phyloP scores from a whole-genome alignment of 805 yeast species.

The Candida pini region DNA sequence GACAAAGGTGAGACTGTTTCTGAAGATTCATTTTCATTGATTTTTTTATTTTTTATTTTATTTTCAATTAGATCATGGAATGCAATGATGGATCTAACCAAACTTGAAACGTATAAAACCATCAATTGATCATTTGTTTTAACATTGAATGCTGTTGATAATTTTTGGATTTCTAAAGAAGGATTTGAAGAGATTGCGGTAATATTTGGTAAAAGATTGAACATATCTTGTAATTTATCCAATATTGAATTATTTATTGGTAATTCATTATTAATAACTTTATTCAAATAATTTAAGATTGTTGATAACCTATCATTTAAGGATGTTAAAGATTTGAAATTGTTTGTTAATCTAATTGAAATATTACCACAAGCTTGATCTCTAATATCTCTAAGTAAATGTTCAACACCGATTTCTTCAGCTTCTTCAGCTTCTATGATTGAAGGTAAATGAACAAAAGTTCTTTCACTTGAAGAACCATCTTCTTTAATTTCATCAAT shows the following conservation, averaged over 20 bases:
- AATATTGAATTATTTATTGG: conserved; percentile 88
- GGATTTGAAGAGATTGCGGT: conserved; percentile 31
- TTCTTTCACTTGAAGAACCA: conserved; percentile 87
- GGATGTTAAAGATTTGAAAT: conserved; percentile 82
- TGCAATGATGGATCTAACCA: conserved; percentile 91
- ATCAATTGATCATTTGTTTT: conserved; percentile 95
- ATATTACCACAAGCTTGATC: conserved; percentile 95
- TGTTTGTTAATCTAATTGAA: conserved; percentile 82
- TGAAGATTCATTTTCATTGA: conserved; percentile 32
- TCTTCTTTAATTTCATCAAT: conserved; percentile 95
- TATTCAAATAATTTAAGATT: conserved; percentile 70
- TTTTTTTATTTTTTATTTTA: conserved; percentile 74
- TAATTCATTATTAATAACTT: conserved; percentile 62
- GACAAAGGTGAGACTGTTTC: no score
- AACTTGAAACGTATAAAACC: conserved; percentile 83
- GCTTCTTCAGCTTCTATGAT: conserved; percentile 97
- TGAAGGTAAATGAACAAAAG: conserved; percentile 91
- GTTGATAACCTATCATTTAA: conserved; percentile 73
- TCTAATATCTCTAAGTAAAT: conserved; percentile 84
- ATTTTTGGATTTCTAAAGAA: conserved; percentile 11
- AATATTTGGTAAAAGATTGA: conserved; percentile 81
- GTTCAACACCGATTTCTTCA: conserved; percentile 98
- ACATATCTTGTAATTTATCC: conserved; percentile 91
- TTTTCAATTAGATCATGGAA: conserved; percentile 96
- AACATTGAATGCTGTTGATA: conserved; percentile 77